Evolutionary conservation across 2,329 filamentous ascomycete species (phyloP).

Genomic region (Mycosphaerella sp.): DNA sequence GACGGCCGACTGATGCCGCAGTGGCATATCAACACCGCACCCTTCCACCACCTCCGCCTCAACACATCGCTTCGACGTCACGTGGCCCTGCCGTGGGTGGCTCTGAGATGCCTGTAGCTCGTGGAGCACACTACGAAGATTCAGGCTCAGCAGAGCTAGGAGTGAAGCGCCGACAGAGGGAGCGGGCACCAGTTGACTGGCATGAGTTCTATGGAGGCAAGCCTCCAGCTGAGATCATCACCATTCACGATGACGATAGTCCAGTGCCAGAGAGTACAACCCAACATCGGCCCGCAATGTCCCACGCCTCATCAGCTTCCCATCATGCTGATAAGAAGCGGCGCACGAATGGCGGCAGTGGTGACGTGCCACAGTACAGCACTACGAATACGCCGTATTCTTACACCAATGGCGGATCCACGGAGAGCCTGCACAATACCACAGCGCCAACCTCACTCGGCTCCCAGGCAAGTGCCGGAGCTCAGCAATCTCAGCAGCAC

Average conservation of each 20-base stretch:
- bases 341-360: conserved; percentile 49
- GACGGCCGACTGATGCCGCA: conserved; percentile 26
- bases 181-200: conserved; percentile 33
- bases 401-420: conserved; percentile 59
- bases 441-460: conserved; percentile 75
- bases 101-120: conserved; percentile 12
- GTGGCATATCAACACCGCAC: conserved; percentile 23
- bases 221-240: conserved; percentile 46
- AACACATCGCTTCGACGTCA: conserved; percentile 20
- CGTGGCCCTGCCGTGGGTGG: conserved; percentile 21
- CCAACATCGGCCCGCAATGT: conserved; percentile 21
- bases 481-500: conserved; percentile 47
- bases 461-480: conserved; percentile 55
- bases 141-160: conserved; percentile 18
- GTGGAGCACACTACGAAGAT: conserved; percentile 12
- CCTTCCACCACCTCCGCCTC: conserved; percentile 21
- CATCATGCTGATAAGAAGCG: conserved; percentile 66
- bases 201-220: conserved; percentile 35
- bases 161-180: conserved; percentile 20
- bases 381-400: conserved; percentile 62
- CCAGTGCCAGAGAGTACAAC: conserved; percentile 22
- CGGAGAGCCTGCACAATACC: conserved; percentile 57
- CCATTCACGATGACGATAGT: conserved; percentile 46
- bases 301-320: conserved; percentile 30
- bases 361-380: conserved; percentile 29